Percentiles rank a stretch among this genome's conserved stretches.
phyloP scores from a whole-genome alignment of 805 yeast genomes.

The Kodamaea kaohsiungensis region DNA sequence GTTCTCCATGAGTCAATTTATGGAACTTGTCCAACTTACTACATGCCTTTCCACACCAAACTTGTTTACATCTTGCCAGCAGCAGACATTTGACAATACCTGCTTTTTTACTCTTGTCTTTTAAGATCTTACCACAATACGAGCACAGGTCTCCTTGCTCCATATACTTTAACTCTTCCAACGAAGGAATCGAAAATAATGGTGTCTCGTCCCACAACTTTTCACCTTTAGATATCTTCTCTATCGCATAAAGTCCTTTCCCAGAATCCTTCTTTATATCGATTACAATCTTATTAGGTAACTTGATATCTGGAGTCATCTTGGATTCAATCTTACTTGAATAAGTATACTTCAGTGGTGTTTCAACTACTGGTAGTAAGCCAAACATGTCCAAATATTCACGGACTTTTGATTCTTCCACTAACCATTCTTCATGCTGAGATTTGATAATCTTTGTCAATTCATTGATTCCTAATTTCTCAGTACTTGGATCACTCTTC shows the following conservation, averaged over 20 bases:
- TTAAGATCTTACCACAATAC: constrained; percentile 56
- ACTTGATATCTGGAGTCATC: constrained; percentile 44
- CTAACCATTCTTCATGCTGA: constrained; percentile 60
- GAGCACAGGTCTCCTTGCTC: constrained; percentile 68
- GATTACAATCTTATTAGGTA: constrained; percentile 47
- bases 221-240: constrained; percentile 48
- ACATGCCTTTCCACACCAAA: constrained; percentile 73
- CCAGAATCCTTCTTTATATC: constrained; percentile 56
- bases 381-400: constrained; percentile 57
- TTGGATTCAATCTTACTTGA: constrained; percentile 54
- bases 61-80: constrained; percentile 46
- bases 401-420: constrained; percentile 60
- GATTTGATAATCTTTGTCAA: constrained; percentile 52
- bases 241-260: constrained; percentile 59
- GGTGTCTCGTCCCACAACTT: constrained; percentile 60
- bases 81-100: constrained; percentile 41
- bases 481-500: constrained; percentile 66
- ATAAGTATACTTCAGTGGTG: constrained; percentile 46
- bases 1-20: constrained; percentile 43
- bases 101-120: constrained; percentile 33
- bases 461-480: constrained; percentile 54
- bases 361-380: constrained; percentile 32
- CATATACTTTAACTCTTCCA: constrained; percentile 62
- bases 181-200: constrained; percentile 66
- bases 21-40: constrained; percentile 47